Base-by-base conservation (phyloP, 2,329 filamentous ascomycete genomes). In the Sodiomyces alkalinus region DNA sequence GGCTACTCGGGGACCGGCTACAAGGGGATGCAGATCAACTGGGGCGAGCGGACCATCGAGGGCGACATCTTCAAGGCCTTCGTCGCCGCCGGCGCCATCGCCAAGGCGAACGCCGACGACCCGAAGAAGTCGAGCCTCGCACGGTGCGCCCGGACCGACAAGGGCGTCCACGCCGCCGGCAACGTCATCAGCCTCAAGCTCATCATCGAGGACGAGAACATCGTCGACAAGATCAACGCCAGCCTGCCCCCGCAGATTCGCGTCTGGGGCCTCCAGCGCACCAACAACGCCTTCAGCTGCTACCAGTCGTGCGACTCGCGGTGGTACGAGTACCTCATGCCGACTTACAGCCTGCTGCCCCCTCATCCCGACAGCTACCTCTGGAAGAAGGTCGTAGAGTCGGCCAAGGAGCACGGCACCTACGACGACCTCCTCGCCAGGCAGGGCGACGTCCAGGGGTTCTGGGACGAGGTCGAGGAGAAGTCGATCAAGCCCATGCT, bases 1-100 rank as follows among this genome's bases (percentile, higher is more conserved):
- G 90, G 90, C 11, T 98, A 98, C 53, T 85, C 86, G 5, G 90
- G 90, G 27, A 93, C 83, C 7, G 90, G 90, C 11, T 98, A 98
- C 62, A 86, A 83, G 56, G 90, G 90, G 44, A 92, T 98, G 76
- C 90, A 98, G 57, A 80, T 98, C 48, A 75, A 77, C 50, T 64
- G 64, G 42, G 58, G 74, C 38, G 75, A 93, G 47, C 86, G 85
- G 58, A 98, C 87, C 0, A 96, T 98, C 38, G 90, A 98, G 57
- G 81, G 87, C 23, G 90, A 98, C 43, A 62, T 98, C 3, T 98
- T 98, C 57, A 71, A 74, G 18, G 90, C 90, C 3, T 87, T 98
- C 42, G 79, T 98, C 36, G 73, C 74, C 3, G 86, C 90, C 3
- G 81, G 86, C 12, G 86, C 90, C 21, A 93, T 98, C 36, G 92